These are phyloP conservation scores for Oleoguttula mirabilis DNA, from an alignment of 495 filamentous ascomycete species.

Conservation along the genomic window DNA sequence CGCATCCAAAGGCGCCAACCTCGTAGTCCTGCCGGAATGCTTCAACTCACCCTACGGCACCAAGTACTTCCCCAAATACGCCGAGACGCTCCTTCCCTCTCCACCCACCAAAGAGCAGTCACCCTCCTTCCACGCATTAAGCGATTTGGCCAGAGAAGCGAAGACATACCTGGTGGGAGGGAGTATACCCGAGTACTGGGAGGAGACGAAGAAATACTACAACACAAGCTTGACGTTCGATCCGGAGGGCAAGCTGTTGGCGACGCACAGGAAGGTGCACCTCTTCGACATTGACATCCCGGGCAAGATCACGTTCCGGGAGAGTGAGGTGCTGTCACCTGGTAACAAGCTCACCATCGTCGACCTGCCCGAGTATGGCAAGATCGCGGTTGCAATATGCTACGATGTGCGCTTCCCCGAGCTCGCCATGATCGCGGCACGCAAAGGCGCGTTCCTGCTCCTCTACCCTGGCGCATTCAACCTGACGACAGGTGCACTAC, in stretches of 20 bases:
- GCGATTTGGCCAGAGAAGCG: constrained; percentile 60
- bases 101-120: constrained; percentile 58
- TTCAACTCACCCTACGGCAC: constrained; percentile 97
- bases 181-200: constrained; percentile 73
- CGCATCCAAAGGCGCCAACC: constrained; percentile 54
- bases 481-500: constrained; percentile 76
- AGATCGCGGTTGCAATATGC: constrained; percentile 79
- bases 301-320: constrained; percentile 80
- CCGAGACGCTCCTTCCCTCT: constrained; percentile 71
- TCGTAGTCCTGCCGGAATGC: constrained; percentile 70
- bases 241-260: constrained; percentile 63
- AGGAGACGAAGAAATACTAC: constrained; percentile 60
- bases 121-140: constrained; percentile 76
- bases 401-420: constrained; percentile 97
- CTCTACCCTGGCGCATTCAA: constrained; percentile 96
- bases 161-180: constrained; percentile 75
- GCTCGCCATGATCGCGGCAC: constrained; percentile 77
- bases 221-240: constrained; percentile 82
- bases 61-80: constrained; percentile 81
- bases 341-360: constrained; percentile 72
- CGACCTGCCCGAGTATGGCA: constrained; percentile 74
- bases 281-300: constrained; percentile 99
- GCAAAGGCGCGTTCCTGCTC: constrained; percentile 68
- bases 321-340: constrained; percentile 75
- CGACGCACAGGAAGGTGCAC: constrained; percentile 84